Evolutionary conservation across 225 moss, liverwort and hornwort genomes (phyloP).

Genomic region (Straminergon stramineum): DNA sequence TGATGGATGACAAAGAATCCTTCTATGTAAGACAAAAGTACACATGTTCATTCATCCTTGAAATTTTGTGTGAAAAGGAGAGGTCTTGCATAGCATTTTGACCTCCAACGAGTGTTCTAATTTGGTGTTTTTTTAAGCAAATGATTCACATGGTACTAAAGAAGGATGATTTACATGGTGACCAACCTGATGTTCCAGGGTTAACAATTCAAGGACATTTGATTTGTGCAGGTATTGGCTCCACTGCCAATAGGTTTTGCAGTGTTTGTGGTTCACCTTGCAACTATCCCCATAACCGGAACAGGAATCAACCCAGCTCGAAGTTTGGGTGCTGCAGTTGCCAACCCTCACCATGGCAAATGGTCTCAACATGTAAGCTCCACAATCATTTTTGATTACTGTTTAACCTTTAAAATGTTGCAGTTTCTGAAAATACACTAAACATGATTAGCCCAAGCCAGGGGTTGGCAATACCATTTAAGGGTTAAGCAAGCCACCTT

Average conservation of each 20-base stretch:
- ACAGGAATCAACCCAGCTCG: conserved; percentile 43
- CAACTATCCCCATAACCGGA: conserved; percentile 37
- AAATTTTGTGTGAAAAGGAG: too few relatives aligned
- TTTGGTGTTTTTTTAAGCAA: too few relatives aligned
- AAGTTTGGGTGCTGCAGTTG: conserved; percentile 29
- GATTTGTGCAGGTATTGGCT: conserved; percentile 26
- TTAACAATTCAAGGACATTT: too few relatives aligned
- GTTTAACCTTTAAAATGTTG: not conserved
- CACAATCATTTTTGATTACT: not conserved
- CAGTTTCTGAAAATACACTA: not conserved
- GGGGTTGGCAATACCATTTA: not conserved
- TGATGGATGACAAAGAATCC: too few relatives aligned
- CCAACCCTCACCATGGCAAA: conserved; percentile 4
- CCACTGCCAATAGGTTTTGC: conserved; percentile 50
- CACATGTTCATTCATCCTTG: too few relatives aligned
- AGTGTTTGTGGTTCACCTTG: conserved; percentile 26
- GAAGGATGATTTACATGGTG: too few relatives aligned
- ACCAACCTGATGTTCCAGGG: too few relatives aligned
- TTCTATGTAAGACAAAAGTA: too few relatives aligned
- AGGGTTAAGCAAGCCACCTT: not conserved
- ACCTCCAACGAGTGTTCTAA: too few relatives aligned
- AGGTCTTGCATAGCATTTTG: too few relatives aligned
- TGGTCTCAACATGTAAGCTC: conserved; percentile 62
- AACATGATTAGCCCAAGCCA: not conserved
- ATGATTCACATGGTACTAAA: too few relatives aligned